Percentiles rank a stretch among this genome's conserved stretches.
phyloP scores from a whole-genome alignment of 352 stramenopile genomes.

The Globisporangium canariense region DNA sequence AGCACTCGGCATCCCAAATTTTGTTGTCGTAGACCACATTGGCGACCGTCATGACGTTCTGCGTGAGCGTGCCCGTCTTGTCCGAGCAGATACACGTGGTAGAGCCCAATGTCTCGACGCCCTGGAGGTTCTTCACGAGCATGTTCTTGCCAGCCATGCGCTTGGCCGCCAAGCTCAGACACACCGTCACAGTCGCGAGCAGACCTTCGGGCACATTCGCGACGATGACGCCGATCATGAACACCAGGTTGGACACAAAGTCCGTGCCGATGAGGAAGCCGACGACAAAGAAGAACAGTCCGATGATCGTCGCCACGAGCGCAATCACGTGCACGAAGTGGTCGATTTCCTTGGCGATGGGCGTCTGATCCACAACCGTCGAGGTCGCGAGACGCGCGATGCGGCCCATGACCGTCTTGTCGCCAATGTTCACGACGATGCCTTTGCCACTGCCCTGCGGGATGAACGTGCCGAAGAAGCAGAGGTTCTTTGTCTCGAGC shows the following conservation, averaged over 20 bases:
- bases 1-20: slow-evolving; percentile 75
- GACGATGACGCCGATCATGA: slow-evolving; percentile 96
- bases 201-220: slow-evolving; percentile 93
- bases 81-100: slow-evolving; percentile 94
- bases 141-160: slow-evolving; percentile 90
- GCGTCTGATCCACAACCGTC: slow-evolving; percentile 44
- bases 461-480: slow-evolving; percentile 81
- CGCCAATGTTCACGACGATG: slow-evolving; percentile 63
- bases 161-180: slow-evolving; percentile 88
- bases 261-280: slow-evolving; percentile 50
- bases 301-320: slow-evolving; percentile 49
- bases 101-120: slow-evolving; percentile 90
- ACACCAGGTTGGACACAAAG: slow-evolving; percentile 81
- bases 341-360: slow-evolving; percentile 63
- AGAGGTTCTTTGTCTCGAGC: slow-evolving; percentile 81
- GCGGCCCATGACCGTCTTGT: slow-evolving; percentile 82
- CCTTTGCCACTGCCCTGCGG: slow-evolving; percentile 65
- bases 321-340: slow-evolving; percentile 72
- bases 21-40: slow-evolving; percentile 69
- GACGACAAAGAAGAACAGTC: slow-evolving; percentile 59
- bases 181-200: slow-evolving; percentile 90
- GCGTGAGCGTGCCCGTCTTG: slow-evolving; percentile 93
- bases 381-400: slow-evolving; percentile 66
- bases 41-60: slow-evolving; percentile 94
- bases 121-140: slow-evolving; percentile 93